Conservation (phyloP, 306 rosid species). For the Vachellia collinsii region DNA sequence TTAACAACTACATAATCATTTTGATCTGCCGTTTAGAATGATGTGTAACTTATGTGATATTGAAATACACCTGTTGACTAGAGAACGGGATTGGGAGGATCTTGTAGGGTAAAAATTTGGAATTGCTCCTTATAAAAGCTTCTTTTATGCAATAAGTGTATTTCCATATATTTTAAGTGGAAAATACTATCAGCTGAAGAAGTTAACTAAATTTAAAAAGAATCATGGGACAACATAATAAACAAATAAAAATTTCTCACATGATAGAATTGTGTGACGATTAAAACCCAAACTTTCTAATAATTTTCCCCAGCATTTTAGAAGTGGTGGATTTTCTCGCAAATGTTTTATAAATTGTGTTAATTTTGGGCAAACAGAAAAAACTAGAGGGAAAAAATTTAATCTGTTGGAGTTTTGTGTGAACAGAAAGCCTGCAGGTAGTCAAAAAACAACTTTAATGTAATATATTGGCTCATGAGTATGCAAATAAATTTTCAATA, state of each 20-base stretch:
- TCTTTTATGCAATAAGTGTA: neutral
- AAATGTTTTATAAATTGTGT: neutral
- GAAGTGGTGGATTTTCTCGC: conserved; percentile 23
- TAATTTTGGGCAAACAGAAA: neutral
- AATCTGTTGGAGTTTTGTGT: neutral
- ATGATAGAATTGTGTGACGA: too few species aligned
- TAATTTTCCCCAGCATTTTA: neutral
- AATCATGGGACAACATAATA: neutral
- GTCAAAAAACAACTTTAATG: neutral
- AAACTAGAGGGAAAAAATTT: too few species aligned
- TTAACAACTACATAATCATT: conserved; percentile 5
- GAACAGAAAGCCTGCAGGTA: neutral
- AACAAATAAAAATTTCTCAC: neutral
- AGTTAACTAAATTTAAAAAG: neutral
- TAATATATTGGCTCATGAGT: neutral
- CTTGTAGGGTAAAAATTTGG: neutral
- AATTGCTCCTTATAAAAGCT: neutral
- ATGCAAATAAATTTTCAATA: neutral
- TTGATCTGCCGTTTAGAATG: conserved; percentile 32
- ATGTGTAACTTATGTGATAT: neutral
- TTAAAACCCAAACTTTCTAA: neutral
- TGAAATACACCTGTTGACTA: neutral
- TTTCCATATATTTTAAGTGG: neutral
- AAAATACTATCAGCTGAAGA: neutral
- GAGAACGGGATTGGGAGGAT: neutral